Evolutionary conservation across 257 asterid genomes (phyloP), one percentile per base, ranked within the genome.

Genomic region (Scutellaria galericulata): DNA sequence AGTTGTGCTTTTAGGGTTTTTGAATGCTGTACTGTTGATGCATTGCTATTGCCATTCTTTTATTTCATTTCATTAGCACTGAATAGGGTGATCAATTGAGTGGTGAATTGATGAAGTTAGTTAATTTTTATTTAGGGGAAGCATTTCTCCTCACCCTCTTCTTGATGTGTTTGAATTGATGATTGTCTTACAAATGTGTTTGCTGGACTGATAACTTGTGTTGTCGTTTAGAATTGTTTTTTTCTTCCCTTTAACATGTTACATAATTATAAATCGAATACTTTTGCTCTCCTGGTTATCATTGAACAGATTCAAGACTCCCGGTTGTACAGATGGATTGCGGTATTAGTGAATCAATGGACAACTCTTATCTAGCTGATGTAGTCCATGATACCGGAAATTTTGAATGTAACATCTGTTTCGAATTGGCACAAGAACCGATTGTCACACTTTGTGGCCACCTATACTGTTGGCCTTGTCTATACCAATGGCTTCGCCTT

Each of bases 391-490:
- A 89, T 50, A 60, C 85, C 5, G 88, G 85, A 47, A 79, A 85
- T 72, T 94, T 94, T 42, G 99, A 94, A 66, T 94, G 99, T 90
- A 82, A 89, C 80, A 88, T 94, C 78, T 94, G 97, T 77, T 88
- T 91, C n/a, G 99, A 94, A 58, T 84, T 90, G 66, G 93, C 97
- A 13, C 93, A 87, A 68, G 97, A 88, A 48, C 97, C 99, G 13
- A 80, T 91, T 8, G 97, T 91, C 18, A 94, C 99, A 9, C 95
- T 87, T 41, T 94, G 99, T 51, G 99, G 99, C 57, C 99, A 94
- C 81, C 96, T 94, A 48, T 94, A 91, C 79, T 94, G 99, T 74
- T 89, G 99, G 97, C 89, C 97, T 12, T 94, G 99, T 83, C 89
- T 94, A 64, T 88, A 78, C 86, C 91, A 88, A 63, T 94, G 99